Percentiles rank a stretch among this genome's conserved stretches.
phyloP scores from a whole-genome alignment of 2,329 filamentous ascomycete species.

The Biscogniauxia marginata region DNA sequence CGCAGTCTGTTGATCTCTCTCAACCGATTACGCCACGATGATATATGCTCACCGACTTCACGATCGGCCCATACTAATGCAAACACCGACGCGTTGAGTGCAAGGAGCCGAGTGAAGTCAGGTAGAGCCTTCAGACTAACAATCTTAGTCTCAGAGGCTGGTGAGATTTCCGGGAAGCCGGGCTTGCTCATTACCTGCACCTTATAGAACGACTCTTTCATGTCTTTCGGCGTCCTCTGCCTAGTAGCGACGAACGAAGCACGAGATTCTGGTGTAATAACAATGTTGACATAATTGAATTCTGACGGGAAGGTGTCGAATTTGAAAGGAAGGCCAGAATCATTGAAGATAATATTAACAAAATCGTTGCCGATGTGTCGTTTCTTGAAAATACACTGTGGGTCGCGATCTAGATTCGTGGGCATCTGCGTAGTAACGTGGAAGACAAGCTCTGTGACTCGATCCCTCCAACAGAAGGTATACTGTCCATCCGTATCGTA shows the following conservation, averaged over 20 bases:
- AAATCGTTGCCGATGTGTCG: constrained; percentile 95
- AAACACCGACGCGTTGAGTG: constrained; percentile 92
- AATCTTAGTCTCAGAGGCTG: constrained; percentile 85
- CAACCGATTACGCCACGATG: constrained; percentile 84
- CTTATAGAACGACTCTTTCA: constrained; percentile 67
- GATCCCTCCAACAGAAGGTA: constrained; percentile 91
- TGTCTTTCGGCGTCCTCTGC: constrained; percentile 35
- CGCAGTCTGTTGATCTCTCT: constrained; percentile 81
- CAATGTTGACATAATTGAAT: constrained; percentile 96
- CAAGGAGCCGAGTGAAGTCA: constrained; percentile 81
- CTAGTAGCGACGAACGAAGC: constrained; percentile 68
- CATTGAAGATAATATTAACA: constrained; percentile 98
- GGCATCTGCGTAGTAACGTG: constrained; percentile 98
- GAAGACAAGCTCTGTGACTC: constrained; percentile 92
- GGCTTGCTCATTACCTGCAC: constrained; percentile 87
- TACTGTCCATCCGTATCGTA: constrained; percentile 80
- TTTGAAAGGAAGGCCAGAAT: constrained; percentile 83
- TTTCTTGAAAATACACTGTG: constrained; percentile 81
- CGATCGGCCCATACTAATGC: constrained; percentile 83
- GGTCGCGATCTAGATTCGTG: constrained; percentile 74
- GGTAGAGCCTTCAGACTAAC: constrained; percentile 80
- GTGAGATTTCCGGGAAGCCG: constrained; percentile 88
- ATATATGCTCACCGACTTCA: constrained; percentile 77
- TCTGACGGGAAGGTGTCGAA: constrained; percentile 92
- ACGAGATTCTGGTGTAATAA: constrained; percentile 84